Base-by-base conservation (phyloP, 495 filamentous ascomycete species). In the Talaromyces wortmannii region DNA sequence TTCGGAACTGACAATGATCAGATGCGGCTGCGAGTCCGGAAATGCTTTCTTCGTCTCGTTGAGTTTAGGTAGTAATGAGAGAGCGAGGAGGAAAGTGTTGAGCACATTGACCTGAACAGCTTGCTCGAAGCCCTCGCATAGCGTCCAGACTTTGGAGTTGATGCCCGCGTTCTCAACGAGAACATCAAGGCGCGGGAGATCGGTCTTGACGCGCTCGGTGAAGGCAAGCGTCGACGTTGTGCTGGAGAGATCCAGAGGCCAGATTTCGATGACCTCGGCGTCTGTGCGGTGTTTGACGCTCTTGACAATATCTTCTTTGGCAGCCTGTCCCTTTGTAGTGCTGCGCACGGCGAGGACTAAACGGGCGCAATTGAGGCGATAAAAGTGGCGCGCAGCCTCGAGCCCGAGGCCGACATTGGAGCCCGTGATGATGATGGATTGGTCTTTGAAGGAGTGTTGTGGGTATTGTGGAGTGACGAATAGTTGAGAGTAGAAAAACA, bases 151-250 rank as follows among this genome's bases (percentile, higher is more conserved):
- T 47, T 61, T 62, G 6, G 70, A 73, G 83, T 88, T 88, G 57
- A 88, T 74, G 7, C 78, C 85, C 13, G 85, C 83, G 62, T 86
- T 89, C 70, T 88, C 87, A 65, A 88, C 81, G n/a, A 88, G 59
- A 15, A 86, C 79, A 64, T 88, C 82, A 45, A 89, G 76, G 23
- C 73, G 61, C 52, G 75, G 66, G 52, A 83, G 78, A 30, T 68
- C 62, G 6, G 55, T 58, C 4, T 71, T 67, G 17, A 57, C 66
- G 4, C 58, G 66, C 2, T 57, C 50, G 5, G 58, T 67, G 54
- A 82, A 82, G 0, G 61, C 63, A 15, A 59, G 42, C 7, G 62
- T 59, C 11, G 59, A 60, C 6, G 45, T 23, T 16, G 55, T 53
- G 5, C 57, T 63, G 45, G 57, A 61, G 56, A 83, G 67, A 53